A percentile compares a stretch with the other conserved stretches of the same genome.
Conservation (phyloP, 2,329 filamentous ascomycete species). For the Fusarium albosuccineum region DNA sequence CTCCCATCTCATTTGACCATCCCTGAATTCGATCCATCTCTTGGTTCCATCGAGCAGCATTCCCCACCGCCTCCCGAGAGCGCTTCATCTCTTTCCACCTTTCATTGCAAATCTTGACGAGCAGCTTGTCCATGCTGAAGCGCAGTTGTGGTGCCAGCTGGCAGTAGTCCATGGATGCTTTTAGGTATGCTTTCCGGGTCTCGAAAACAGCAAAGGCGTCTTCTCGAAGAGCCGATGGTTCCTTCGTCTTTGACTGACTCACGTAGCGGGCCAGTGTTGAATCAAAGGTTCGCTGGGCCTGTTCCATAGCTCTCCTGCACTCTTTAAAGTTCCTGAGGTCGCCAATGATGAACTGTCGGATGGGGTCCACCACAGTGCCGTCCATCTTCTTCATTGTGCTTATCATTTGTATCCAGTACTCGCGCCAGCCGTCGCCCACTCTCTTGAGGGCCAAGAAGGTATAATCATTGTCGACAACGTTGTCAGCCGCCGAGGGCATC, state of each 20-base stretch:
- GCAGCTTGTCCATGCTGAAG: slow-evolving; percentile 83
- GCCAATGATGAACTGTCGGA: slow-evolving; percentile 80
- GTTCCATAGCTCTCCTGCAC: slow-evolving; percentile 79
- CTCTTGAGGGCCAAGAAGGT: slow-evolving; percentile 87
- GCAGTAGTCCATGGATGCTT: slow-evolving; percentile 93
- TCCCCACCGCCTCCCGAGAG: slow-evolving; percentile 74
- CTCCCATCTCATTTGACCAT: slow-evolving; percentile 95
- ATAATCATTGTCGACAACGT: slow-evolving; percentile 94
- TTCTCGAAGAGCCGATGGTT: slow-evolving; percentile 89
- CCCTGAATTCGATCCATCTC: slow-evolving; percentile 94
- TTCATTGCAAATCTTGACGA: slow-evolving; percentile 87
- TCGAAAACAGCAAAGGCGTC: slow-evolving; percentile 97
- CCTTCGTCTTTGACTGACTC: slow-evolving; percentile 90
- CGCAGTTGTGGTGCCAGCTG: slow-evolving; percentile 88
- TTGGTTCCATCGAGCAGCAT: slow-evolving; percentile 74
- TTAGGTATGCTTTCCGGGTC: slow-evolving; percentile 89
- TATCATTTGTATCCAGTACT: slow-evolving; percentile 86
- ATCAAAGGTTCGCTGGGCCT: slow-evolving; percentile 87
- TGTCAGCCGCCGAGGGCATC: slow-evolving; percentile 83
- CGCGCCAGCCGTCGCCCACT: slow-evolving; percentile 85
- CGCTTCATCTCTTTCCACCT: slow-evolving; percentile 88
- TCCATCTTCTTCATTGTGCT: slow-evolving; percentile 83
- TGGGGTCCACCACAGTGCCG: slow-evolving; percentile 81
- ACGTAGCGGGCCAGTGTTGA: slow-evolving; percentile 84
- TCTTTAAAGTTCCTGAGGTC: slow-evolving; percentile 92